Percentiles rank a stretch among this genome's conserved stretches.
Conservation (phyloP, 495 filamentous ascomycete genomes). For the Podospora bellae-mahoneyi region DNA sequence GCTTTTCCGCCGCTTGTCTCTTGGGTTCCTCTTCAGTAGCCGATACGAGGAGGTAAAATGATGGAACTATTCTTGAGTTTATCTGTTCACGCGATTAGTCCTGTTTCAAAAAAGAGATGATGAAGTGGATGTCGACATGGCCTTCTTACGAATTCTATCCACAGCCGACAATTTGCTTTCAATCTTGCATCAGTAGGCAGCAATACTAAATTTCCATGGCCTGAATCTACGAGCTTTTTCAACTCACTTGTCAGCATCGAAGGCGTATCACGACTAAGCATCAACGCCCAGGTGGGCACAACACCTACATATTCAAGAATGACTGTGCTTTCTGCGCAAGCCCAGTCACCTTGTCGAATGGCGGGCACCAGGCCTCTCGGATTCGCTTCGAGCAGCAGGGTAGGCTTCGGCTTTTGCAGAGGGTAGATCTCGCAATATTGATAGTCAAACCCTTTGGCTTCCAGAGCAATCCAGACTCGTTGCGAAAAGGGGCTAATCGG, state of each 20-base stretch:
- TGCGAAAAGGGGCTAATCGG: conserved; percentile 67
- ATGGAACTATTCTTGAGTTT: conserved; percentile 77
- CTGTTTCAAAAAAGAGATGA: not conserved
- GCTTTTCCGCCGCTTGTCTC: conserved; percentile 56
- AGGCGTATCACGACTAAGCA: no score
- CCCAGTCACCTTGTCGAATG: conserved; percentile 80
- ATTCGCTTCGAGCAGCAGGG: conserved; percentile 75
- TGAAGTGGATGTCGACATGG: not conserved
- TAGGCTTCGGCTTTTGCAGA: conserved; percentile 68
- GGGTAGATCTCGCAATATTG: conserved; percentile 93
- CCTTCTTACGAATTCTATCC: conserved; percentile 64
- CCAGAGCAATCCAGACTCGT: conserved; percentile 93
- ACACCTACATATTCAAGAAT: conserved; percentile 78
- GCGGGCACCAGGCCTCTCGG: conserved; percentile 86
- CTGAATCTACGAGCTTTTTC: conserved; percentile 76
- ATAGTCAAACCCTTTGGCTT: conserved; percentile 76
- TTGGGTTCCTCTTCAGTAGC: conserved; percentile 66
- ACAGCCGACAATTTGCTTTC: conserved; percentile 76
- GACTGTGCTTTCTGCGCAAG: conserved; percentile 80
- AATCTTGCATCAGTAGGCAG: conserved; percentile 66
- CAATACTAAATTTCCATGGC: conserved; percentile 51
- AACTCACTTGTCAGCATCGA: not conserved
- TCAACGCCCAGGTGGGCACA: conserved; percentile 11
- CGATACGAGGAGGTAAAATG: conserved; percentile 76
- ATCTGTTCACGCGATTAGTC: conserved; percentile 35